These are phyloP conservation scores for Boletus reticuloceps DNA, from an alignment of 768 basidiomycete species.

Conservation along the genomic window DNA sequence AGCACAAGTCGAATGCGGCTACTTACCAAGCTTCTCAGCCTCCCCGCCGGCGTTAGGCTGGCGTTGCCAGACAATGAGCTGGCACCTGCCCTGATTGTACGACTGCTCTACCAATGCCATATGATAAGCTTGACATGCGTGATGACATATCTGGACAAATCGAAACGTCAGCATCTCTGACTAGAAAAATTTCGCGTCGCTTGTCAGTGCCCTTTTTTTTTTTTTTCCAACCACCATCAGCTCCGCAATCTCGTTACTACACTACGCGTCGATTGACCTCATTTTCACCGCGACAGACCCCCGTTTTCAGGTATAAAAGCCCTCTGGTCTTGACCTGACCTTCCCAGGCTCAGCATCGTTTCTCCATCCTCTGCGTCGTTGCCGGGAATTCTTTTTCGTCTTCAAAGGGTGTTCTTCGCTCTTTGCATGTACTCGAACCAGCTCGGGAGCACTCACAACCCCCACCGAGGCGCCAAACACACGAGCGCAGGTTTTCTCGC, in stretches of 20 bases:
- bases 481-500: slow-evolving; percentile 66
- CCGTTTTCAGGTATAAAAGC: slow-evolving; percentile 30
- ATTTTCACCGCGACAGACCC: slow-evolving; percentile 3
- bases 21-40: no score
- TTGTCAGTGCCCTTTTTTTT: slow-evolving; percentile 18
- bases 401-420: slow-evolving; percentile 35
- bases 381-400: slow-evolving; percentile 5
- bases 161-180: slow-evolving; percentile 13
- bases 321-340: background rate
- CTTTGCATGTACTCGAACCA: slow-evolving; percentile 95
- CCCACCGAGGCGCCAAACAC: slow-evolving; percentile 85
- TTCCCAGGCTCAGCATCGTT: background rate
- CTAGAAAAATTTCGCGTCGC: slow-evolving; percentile 8
- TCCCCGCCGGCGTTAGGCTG: no score
- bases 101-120: no score
- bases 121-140: no score
- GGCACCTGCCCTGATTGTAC: background rate
- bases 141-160: background rate
- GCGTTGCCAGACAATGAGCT: background rate
- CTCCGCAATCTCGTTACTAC: slow-evolving; percentile 2
- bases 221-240: slow-evolving; percentile 18
- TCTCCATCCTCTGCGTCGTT: background rate
- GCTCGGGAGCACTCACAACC: slow-evolving; percentile 86
- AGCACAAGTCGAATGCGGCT: no score
- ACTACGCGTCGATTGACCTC: background rate